Conservation (phyloP, 768 basidiomycete species). For the Cystofilobasidium bisporidii region DNA sequence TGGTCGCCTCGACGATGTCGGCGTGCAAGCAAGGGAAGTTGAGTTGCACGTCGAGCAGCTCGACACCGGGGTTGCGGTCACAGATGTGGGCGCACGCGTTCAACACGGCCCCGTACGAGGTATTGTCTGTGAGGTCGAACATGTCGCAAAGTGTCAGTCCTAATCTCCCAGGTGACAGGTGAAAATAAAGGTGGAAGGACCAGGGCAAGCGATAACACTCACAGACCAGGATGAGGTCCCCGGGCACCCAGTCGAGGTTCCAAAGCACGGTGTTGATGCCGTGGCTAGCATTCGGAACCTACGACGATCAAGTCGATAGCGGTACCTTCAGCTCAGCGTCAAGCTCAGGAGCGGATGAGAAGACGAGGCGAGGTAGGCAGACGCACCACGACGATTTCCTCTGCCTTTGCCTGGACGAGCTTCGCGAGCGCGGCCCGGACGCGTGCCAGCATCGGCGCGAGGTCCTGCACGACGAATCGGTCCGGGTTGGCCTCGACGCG, state of each 20-base stretch:
- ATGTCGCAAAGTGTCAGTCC: too few relatives aligned
- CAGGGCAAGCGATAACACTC: too few relatives aligned
- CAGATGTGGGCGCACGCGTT: constrained; percentile 49
- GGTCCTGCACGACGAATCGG: constrained; percentile 35
- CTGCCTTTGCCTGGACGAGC: constrained; percentile 36
- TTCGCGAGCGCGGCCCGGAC: constrained; percentile 36
- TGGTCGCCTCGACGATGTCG: constrained; percentile 44
- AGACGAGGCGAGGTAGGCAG: too few relatives aligned
- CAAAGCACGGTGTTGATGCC: constrained; percentile 58
- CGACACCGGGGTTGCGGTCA: constrained; percentile 52
- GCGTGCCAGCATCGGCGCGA: constrained; percentile 33
- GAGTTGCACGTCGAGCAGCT: constrained; percentile 46
- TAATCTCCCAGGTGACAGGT: too few relatives aligned
- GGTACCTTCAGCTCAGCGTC: too few relatives aligned
- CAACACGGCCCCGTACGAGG: constrained; percentile 51
- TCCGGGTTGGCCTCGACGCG: constrained; percentile 40
- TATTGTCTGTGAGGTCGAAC: constrained; percentile 43
- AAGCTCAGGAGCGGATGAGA: too few relatives aligned
- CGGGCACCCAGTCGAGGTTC: constrained; percentile 58
- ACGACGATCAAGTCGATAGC: too few relatives aligned
- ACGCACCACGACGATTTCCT: constrained; percentile 41
- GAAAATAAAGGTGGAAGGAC: too few relatives aligned
- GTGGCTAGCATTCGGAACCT: constrained; percentile 55
- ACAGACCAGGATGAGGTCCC: constrained; percentile 61
- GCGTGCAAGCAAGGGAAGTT: constrained; percentile 52